Percentiles rank a stretch among this genome's conserved stretches.
Conservation (phyloP, 768 basidiomycete species). For the Boletus insuetus region DNA sequence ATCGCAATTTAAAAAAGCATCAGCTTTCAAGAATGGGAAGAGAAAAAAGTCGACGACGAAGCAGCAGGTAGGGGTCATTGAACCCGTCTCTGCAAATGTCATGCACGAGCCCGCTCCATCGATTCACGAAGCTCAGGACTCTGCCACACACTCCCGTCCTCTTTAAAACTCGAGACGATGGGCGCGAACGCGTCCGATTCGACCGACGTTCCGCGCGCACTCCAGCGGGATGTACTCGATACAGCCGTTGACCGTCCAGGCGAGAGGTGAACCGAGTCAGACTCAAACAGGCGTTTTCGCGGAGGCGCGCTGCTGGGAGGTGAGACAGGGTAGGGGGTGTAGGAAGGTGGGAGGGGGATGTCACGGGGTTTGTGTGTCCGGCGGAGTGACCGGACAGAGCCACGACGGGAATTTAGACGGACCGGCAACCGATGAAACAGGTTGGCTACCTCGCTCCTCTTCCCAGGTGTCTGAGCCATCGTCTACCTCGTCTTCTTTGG, state of each 20-base stretch:
- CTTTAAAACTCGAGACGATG: constrained; percentile 12
- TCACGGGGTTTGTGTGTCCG: constrained; percentile 21
- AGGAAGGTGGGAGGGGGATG: constrained; percentile 30
- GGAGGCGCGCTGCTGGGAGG: constrained; percentile 35
- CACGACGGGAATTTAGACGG: constrained; percentile 35
- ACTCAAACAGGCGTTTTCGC: constrained; percentile 32
- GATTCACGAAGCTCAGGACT: constrained; percentile 67
- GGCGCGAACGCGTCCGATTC: constrained; percentile 25
- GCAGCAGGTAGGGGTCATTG: constrained; percentile 2
- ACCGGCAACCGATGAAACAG: not conserved
- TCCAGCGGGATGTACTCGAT: constrained; percentile 16
- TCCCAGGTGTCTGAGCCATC: constrained; percentile 76
- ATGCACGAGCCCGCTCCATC: constrained; percentile 66
- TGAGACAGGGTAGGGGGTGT: constrained; percentile 24
- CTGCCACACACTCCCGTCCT: constrained; percentile 49
- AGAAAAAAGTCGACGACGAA: no score
- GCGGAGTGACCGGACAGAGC: constrained; percentile 28
- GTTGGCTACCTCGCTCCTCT: constrained; percentile 44
- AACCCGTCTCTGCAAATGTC: constrained; percentile 17
- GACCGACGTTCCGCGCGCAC: not conserved
- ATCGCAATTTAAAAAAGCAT: not conserved
- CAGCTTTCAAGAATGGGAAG: not conserved
- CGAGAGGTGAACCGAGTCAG: constrained; percentile 17
- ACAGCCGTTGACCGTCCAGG: constrained; percentile 21
- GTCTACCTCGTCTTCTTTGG: constrained; percentile 71